Base-by-base conservation (phyloP, 345 rosid species). In the Heritiera littoralis region DNA sequence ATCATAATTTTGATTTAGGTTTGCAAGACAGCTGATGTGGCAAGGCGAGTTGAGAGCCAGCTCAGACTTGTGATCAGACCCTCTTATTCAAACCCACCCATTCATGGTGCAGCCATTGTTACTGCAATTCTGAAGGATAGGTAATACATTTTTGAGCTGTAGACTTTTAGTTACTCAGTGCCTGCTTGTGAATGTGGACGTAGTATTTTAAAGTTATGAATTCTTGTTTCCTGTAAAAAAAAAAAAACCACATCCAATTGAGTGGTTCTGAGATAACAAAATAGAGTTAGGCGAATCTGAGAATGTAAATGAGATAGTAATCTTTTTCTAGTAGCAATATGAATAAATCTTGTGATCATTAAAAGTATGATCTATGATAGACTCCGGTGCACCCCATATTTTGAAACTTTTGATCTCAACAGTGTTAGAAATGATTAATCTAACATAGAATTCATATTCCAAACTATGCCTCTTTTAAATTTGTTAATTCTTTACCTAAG, bases 21-120 rank as follows among this genome's bases (percentile, higher is more conserved):
- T 43, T 92, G 96, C 89, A 90, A 88, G 88, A 84, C 89, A 71
- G 86, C 88, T 68, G 94, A 90, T 79, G 88, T 88, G 74, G 96
- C 94, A 32, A 88, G 83, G 70, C 88, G 83, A 79, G 94, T 92
- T 72, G 90, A 89, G 82, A 88, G 92, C 81, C 96, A 90, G 86
- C 87, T 90, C 86, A 89, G 85, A 78, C 90, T 88, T 65, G 86
- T 92, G 61, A 91, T 92, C 70, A 85, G 92, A 9, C 92, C 95
- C 80, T 85, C 89, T 90, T 90, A 90, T 59, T 88, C 91, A 32
- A 88, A 81, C 76, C 93, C 93, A 48, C 92, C 95, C 41, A 83
- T 91, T 78, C 95, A 91, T 71, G 95, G 95, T 78, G 95, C 92
- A 76, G 87, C 92, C 56, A 88, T 91, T 78, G 95, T 89, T 80